Evolutionary conservation across 73 alveolate genomes (phyloP).

Genomic region (Blepharisma stoltei): DNA sequence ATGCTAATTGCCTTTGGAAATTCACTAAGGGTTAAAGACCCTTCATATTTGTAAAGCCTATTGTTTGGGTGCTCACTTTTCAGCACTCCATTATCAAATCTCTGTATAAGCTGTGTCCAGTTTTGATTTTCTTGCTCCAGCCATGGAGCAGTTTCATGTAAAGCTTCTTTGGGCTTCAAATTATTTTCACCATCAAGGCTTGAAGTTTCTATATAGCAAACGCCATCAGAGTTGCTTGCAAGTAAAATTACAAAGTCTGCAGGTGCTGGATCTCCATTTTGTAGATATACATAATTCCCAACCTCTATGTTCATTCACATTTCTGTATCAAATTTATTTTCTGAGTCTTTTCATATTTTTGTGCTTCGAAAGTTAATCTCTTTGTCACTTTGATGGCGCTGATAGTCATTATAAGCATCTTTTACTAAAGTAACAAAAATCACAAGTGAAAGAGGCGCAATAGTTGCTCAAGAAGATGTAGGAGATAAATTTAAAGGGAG

Average conservation of each 20-base stretch:
- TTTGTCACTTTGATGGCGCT: constrained; percentile 6
- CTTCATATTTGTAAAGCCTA: neutral
- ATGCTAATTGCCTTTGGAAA: neutral
- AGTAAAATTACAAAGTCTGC: constrained; percentile 75
- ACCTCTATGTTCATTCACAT: neutral
- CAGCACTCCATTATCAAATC: constrained; percentile 14
- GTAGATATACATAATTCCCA: constrained; percentile 4
- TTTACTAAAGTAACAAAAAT: constrained; percentile 58
- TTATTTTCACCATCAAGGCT: constrained; percentile 98
- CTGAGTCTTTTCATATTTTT: neutral
- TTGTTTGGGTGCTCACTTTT: neutral
- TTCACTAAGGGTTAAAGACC: neutral
- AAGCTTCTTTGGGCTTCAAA: constrained; percentile 81
- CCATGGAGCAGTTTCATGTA: constrained; percentile 50
- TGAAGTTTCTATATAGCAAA: constrained; percentile 91
- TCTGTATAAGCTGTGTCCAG: neutral
- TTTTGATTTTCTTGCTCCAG: constrained; percentile 43
- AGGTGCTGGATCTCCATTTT: constrained; percentile 62
- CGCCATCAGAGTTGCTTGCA: constrained; percentile 64
- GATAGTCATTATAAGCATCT: constrained; percentile 14
- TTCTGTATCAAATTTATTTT: neutral
- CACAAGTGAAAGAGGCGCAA: constrained; percentile 74
- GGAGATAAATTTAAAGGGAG: constrained; percentile 22
- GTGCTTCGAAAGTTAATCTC: neutral
- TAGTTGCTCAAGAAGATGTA: constrained; percentile 61